Base-by-base conservation (phyloP, 1,284 basidiomycete genomes). In the Porodaedalea pini region DNA sequence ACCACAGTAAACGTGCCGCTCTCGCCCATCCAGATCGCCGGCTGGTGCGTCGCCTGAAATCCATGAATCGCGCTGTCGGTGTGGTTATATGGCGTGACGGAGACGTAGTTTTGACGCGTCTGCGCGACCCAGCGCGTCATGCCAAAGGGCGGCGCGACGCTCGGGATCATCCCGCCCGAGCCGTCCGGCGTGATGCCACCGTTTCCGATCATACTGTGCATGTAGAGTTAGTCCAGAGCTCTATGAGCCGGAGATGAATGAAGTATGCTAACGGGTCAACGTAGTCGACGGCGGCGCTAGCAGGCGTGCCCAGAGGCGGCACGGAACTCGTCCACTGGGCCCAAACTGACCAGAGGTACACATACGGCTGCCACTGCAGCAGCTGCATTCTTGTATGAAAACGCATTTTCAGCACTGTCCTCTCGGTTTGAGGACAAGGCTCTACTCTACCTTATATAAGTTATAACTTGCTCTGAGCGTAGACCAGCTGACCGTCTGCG, bases 21-120 rank as follows among this genome's bases (percentile, higher is more conserved):
- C 67, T 92, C 89, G 32, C 90, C 91, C 90, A 94, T 93, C 91
- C 91, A 93, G 44, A 93, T 92, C 0, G 91, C 91, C 0, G 91
- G 91, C 65, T 92, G 90, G 58, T 90, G 84, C 0, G 90, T 92
- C 10, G 81, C 86, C 58, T 86, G 82, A 64, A 92, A 90, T 0
- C 90, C 90, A 65, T 89, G 83, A 1, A 92, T 79, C 4, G 68
- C 69, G 1, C 71, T 74, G 59, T 80, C 81, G 0, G 86, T 86
- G 69, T 83, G 79, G 68, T 92, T 91, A 68, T 90, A 92, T 0
- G 90, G 87, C 3, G 85, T 87, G 53, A 84, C 78, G 1, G 88
- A 90, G 50, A 92, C 88, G 60, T 85, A 88, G 70, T 88, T 86
- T 52, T 79, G 72, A 56, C 83, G 79, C 11, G 84, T 88, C 67